Evolutionary conservation across 495 filamentous ascomycete genomes (phyloP).

Genomic region (Xylaria acuta): DNA sequence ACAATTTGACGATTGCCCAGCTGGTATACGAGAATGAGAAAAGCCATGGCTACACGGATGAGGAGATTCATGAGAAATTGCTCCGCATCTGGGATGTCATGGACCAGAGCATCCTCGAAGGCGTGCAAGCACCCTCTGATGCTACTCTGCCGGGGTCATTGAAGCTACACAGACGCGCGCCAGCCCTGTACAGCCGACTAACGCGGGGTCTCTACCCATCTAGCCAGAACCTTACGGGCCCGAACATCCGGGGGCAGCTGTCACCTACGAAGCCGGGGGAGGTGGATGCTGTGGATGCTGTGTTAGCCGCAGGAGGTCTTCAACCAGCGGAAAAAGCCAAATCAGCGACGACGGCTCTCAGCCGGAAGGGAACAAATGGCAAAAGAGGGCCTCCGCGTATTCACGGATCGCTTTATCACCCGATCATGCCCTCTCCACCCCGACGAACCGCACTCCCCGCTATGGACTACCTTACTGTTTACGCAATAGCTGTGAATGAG

Average conservation of each 20-base stretch:
- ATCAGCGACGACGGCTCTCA: slow-evolving; percentile 16
- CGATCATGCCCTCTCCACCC: slow-evolving; percentile 40
- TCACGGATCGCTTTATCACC: slow-evolving; percentile 42
- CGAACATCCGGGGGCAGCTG: slow-evolving; percentile 21
- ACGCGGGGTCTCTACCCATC: slow-evolving; percentile 43
- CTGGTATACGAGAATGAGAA: slow-evolving; percentile 48
- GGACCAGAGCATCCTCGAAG: slow-evolving; percentile 47
- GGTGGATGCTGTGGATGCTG: background rate
- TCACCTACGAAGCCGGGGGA: slow-evolving; percentile 14
- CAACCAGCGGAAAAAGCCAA: slow-evolving; percentile 14
- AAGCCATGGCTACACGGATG: slow-evolving; percentile 43
- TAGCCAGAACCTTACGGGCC: slow-evolving; percentile 12
- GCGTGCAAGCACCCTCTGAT: slow-evolving; percentile 41
- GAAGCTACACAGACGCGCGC: slow-evolving; percentile 44
- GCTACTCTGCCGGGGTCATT: slow-evolving; percentile 40
- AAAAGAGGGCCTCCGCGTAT: slow-evolving; percentile 37
- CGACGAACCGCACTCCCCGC: slow-evolving; percentile 45
- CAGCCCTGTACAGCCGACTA: slow-evolving; percentile 40
- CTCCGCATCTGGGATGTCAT: slow-evolving; percentile 47
- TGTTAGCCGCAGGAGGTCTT: background rate
- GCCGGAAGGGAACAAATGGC: slow-evolving; percentile 24
- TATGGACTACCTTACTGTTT: slow-evolving; percentile 46
- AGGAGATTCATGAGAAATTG: slow-evolving; percentile 42
- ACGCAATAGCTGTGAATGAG: slow-evolving; percentile 47
- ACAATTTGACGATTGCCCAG: slow-evolving; percentile 46